Percentiles rank a stretch among this genome's conserved stretches.
These are phyloP conservation scores for Tilletia walkeri DNA, from an alignment of 1,284 basidiomycete species.

Conservation along the genomic window DNA sequence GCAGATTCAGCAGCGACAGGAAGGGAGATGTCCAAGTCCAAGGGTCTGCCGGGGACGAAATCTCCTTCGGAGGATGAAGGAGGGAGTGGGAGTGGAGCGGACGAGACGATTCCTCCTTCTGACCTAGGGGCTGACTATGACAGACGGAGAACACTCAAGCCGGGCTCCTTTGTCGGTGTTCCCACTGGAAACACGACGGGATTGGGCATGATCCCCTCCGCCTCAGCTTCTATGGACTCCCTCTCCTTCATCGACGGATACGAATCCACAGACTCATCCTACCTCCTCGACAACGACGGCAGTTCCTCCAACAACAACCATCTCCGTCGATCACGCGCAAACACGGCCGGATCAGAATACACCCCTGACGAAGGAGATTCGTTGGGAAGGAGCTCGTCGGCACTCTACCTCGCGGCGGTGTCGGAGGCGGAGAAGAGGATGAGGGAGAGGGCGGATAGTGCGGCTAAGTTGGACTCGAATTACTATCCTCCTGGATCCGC, in stretches of 20 bases:
- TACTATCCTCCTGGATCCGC: background rate
- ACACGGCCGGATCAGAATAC: background rate
- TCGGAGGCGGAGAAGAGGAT: slow-evolving; percentile 7
- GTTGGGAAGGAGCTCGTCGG: background rate
- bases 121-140: background rate
- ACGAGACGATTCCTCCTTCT: background rate
- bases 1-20: background rate
- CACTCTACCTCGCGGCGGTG: slow-evolving; percentile 5
- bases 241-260: slow-evolving; percentile 12
- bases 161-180: background rate
- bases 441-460: slow-evolving; percentile 5
- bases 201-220: slow-evolving; percentile 10
- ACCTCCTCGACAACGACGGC: background rate
- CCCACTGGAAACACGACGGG: background rate
- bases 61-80: too few relatives aligned
- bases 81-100: background rate
- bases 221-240: slow-evolving; percentile 12
- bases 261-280: slow-evolving; percentile 15
- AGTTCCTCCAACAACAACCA: background rate
- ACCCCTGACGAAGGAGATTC: background rate
- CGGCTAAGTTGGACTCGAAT: background rate
- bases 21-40: background rate
- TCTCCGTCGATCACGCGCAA: background rate
- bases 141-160: slow-evolving; percentile 1
- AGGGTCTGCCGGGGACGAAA: too few relatives aligned